Base-by-base conservation (phyloP, 768 basidiomycete genomes). In the Rhizopogon sp. region DNA sequence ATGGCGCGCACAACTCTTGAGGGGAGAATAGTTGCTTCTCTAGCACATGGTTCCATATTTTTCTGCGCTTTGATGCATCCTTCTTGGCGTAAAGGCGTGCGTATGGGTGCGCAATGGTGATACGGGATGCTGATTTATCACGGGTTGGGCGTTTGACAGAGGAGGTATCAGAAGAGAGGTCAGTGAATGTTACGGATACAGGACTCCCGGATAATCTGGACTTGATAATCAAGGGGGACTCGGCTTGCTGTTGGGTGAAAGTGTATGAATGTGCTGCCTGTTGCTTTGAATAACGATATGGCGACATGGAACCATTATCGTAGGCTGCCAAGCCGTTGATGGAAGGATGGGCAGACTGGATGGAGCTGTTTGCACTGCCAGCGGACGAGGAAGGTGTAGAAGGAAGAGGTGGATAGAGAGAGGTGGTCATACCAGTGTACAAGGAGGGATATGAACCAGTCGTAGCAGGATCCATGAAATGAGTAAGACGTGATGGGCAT, bases 31-130 rank as follows among this genome's bases (percentile, higher is more conserved):
- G 73, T 13, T 75, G 75, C 64, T 88, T 88, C 68, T 90, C 88
- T 55, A 88, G 79, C 1, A 82, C 81, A 58, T 88, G 88, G 47
- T 84, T 85, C 88, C 88, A 90, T 14, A 87, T 85, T 64, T 83
- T 85, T 16, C 87, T 78, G 3, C 84, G 81, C 68, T 88, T 88
- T 5, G 78, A 75, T 46, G 78, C 78, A 46, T 80, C 78, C 44
- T 82, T 82, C 64, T 83, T 84, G 3, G 84, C 83, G 58, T 81
- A 79, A 9, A 88, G 76, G 54, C 87, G 81, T 5, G 87, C 83
- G 58, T 88, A 88, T 0, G 87, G 87, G 57, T 87, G 85, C 0
- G 78, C 71, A 54, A 87, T 76, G 55, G 69, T 64, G 46, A 72
- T 65, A 25, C 69, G 64, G 33, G 35, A 17, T 0, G 60, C 53